phyloP scores from a whole-genome alignment of 108 stramenopile genomes.

The Aurantiochytrium sp. region DNA sequence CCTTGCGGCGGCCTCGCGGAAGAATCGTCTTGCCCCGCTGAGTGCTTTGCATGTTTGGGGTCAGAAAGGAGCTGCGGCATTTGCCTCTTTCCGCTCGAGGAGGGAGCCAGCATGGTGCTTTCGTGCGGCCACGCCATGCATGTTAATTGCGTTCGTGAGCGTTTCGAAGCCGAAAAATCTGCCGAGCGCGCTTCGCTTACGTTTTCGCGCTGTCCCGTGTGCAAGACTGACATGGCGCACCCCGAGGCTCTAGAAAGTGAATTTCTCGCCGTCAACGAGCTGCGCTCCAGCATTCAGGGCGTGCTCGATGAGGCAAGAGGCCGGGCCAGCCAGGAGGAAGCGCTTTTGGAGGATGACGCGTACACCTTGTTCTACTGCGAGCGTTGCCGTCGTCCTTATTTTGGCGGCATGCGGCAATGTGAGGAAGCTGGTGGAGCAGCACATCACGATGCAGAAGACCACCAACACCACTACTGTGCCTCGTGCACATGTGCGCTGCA shows the following conservation, averaged over 20 bases:
- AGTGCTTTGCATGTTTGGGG: neutral
- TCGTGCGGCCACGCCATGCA: neutral
- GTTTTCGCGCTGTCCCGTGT: neutral
- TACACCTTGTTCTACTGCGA: neutral
- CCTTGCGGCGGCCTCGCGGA: neutral
- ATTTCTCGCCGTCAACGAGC: neutral
- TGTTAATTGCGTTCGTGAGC: neutral
- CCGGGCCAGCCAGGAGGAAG: neutral
- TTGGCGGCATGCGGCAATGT: neutral
- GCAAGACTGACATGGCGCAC: neutral
- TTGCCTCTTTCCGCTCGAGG: neutral
- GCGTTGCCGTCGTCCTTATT: neutral
- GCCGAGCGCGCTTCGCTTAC: neutral
- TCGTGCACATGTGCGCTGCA: neutral
- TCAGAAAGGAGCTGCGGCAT: neutral
- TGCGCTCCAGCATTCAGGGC: too few species aligned
- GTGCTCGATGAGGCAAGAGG: neutral
- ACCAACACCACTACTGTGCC: neutral
- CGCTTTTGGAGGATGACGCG: neutral
- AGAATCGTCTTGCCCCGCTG: neutral
- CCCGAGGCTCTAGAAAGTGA: neutral
- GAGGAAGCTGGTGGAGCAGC: neutral
- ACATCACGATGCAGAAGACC: neutral
- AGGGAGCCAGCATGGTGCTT: neutral
- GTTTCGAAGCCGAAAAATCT: neutral